Evolutionary conservation across 257 asterid species (phyloP), one percentile per base, ranked within the genome.

Genomic region (Nicotiana paniculata): DNA sequence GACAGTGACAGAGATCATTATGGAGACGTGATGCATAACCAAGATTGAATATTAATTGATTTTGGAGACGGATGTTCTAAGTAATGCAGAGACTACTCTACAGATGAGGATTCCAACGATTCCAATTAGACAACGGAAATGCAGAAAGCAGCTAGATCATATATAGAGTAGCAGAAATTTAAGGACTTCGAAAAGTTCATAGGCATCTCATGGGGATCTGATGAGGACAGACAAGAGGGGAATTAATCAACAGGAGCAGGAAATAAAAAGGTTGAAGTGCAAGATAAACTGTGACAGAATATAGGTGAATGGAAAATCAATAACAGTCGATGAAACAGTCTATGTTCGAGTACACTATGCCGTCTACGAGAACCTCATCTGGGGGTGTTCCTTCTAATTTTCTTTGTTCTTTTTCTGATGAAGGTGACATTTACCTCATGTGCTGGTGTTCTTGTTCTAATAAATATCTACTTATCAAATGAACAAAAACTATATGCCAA

Each of bases 1-100:
- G 6, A 51, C 16, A 10, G 79, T 24, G 61, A 48, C 51, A 3
- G 15, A 74, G 15, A 74, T 48, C 13, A 24, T 7, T 74, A 26
- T 48, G 63, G 79, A 74, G 43, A 74, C 62, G 63, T 74, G 9
- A 51, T 74, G 79, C 79, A 51, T 17, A 74, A 74, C 79, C 79
- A 24, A 48, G 26, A 74, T 12, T 24, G 79, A 26, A 51, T 26
- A 74, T 58, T 13, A 48, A 51, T 26, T 51, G 79, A 74, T 74
- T 74, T 74, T 74, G 16, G 43, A 74, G 79, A 74, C 43, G 30
- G 39, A 51, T 46, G 62, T 74, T 48, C 26, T 48, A 48, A 24
- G 62, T 48, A 15, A 74, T 74, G 51, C 26, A 37, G 26, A 48
- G 62, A 51, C 79, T 15, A 74, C 39, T 74, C 62, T 11, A 26